A percentile compares a stretch with the other conserved stretches of the same genome.
These are phyloP conservation scores for Trapa incisa DNA, from an alignment of 345 rosid genomes.

Conservation along the genomic window DNA sequence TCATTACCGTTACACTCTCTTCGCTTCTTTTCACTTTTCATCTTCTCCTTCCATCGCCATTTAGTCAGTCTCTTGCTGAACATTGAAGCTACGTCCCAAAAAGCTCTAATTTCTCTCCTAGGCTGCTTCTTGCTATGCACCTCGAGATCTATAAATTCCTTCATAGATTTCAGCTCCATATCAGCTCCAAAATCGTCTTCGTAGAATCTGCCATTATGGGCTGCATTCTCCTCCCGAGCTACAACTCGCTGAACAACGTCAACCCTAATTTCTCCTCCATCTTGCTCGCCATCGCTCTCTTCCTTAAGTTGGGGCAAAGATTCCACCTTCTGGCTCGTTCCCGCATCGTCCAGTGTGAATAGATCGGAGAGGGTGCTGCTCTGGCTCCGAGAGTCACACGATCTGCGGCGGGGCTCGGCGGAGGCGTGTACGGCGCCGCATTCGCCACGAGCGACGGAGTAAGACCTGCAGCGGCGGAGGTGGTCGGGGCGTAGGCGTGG, in stretches of 20 bases:
- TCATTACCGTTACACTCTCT: constrained; percentile 6
- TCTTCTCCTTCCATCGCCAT: constrained; percentile 42
- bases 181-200: constrained; percentile 26
- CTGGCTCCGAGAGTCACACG: constrained; percentile 37
- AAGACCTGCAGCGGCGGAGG: constrained; percentile 51
- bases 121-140: constrained; percentile 35
- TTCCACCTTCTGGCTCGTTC: background rate
- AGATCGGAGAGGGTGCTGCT: constrained; percentile 35
- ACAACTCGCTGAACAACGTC: background rate
- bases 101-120: constrained; percentile 30
- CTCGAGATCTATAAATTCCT: constrained; percentile 76
- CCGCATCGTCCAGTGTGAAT: constrained; percentile 23
- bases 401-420: constrained; percentile 40
- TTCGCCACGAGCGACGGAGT: constrained; percentile 21
- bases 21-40: constrained; percentile 15
- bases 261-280: constrained; percentile 11
- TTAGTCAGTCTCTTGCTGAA: constrained; percentile 47
- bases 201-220: constrained; percentile 6
- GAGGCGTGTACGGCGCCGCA: constrained; percentile 14
- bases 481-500: constrained; percentile 15
- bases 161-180: constrained; percentile 49
- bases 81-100: constrained; percentile 44
- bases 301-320: constrained; percentile 11
- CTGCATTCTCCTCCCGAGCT: background rate
- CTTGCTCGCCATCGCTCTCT: constrained; percentile 6